These are phyloP conservation scores for Rosa lucieae DNA, from an alignment of 306 rosid species.

Conservation along the genomic window DNA sequence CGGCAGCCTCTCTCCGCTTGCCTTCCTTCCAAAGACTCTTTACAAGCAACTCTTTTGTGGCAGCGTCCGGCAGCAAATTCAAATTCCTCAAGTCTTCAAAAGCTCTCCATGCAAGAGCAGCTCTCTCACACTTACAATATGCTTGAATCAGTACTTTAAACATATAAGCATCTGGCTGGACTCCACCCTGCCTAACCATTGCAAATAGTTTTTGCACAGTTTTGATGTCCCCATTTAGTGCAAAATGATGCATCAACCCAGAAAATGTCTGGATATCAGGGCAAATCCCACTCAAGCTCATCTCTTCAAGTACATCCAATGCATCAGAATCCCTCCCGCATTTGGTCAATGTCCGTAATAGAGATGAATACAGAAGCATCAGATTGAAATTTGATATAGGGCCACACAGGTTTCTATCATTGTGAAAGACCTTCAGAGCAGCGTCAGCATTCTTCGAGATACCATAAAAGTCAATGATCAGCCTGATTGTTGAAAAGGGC, in stretches of 20 bases:
- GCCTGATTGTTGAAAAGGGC: conserved; percentile 69
- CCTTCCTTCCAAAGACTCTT: conserved; percentile 89
- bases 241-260: conserved; percentile 71
- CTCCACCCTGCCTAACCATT: conserved; percentile 67
- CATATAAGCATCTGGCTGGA: conserved; percentile 66
- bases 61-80: conserved; percentile 55
- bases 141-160: conserved; percentile 70
- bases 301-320: conserved; percentile 68
- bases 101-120: conserved; percentile 67
- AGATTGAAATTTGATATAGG: conserved; percentile 54
- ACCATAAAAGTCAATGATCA: conserved; percentile 75
- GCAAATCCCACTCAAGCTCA: conserved; percentile 55
- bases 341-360: conserved; percentile 65
- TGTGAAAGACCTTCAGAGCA: conserved; percentile 67
- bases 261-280: conserved; percentile 81
- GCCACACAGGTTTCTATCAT: conserved; percentile 54
- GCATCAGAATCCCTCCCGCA: conserved; percentile 60
- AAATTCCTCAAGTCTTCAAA: conserved; percentile 70
- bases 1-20: conserved; percentile 76
- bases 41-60: conserved; percentile 77
- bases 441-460: conserved; percentile 75
- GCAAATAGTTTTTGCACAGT: conserved; percentile 67
- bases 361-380: conserved; percentile 76
- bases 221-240: conserved; percentile 58
- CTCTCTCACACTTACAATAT: conserved; percentile 74